Conservation (phyloP, 1,284 basidiomycete species). For the Microbotryum scabiosae region DNA sequence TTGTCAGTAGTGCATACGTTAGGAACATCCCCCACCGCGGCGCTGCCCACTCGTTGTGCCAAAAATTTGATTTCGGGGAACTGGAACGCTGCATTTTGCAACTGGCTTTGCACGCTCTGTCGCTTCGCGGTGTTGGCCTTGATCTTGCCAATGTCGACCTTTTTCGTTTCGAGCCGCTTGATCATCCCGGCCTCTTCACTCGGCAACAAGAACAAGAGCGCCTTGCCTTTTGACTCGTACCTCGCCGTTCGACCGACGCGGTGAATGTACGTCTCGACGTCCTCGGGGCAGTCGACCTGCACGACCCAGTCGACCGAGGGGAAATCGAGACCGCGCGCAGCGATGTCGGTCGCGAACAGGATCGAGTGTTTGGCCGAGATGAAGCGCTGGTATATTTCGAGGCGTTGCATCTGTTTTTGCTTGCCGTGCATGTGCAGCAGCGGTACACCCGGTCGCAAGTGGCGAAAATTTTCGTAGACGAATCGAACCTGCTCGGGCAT, state of each 20-base stretch:
- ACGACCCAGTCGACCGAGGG: conserved; percentile 96
- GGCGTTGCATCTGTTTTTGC: conserved; percentile 84
- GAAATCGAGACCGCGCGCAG: conserved; percentile 93
- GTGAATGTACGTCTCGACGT: conserved; percentile 97
- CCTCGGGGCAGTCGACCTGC: conserved; percentile 95
- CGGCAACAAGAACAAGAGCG: conserved; percentile 71
- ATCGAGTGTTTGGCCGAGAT: conserved; percentile 68
- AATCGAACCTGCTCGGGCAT: conserved; percentile 59
- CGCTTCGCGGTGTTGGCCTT: conserved; percentile 87
- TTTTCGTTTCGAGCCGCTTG: conserved; percentile 60
- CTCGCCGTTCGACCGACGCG: conserved; percentile 91
- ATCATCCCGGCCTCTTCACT: conserved; percentile 89
- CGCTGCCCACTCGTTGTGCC: conserved; percentile 66
- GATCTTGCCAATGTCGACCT: conserved; percentile 58
- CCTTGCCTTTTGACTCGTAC: conserved; percentile 84
- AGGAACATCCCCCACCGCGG: background rate
- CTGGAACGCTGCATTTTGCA: conserved; percentile 89
- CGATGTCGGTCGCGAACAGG: conserved; percentile 93
- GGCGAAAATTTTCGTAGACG: conserved; percentile 92
- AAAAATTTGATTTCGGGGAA: conserved; percentile 97
- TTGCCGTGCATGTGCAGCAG: conserved; percentile 91
- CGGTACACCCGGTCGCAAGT: conserved; percentile 85
- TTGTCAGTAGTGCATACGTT: background rate
- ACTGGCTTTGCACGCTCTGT: conserved; percentile 72
- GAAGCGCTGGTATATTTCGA: conserved; percentile 75